These are phyloP conservation scores for Auxenochlorella pyrenoidosa DNA, from an alignment of 139 green algal species.

Conservation along the genomic window DNA sequence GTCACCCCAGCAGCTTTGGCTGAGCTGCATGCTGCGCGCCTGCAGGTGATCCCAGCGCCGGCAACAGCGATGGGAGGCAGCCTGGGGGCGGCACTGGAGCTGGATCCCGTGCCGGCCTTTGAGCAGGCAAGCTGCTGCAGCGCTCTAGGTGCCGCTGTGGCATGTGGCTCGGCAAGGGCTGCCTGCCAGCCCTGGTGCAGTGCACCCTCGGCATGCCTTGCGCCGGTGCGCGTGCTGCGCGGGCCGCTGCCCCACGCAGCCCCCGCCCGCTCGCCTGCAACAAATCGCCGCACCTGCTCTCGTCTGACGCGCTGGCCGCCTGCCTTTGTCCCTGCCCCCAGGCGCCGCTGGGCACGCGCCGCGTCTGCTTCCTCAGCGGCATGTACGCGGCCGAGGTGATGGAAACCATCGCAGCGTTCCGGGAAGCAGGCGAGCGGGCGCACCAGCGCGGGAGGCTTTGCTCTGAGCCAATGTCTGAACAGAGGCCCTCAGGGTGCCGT, in stretches of 20 bases:
- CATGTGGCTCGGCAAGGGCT: no score
- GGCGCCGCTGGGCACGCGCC: conserved; percentile 24
- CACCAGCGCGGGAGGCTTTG: background rate
- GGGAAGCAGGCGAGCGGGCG: conserved; percentile 30
- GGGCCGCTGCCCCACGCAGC: background rate
- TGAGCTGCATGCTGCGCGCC: background rate
- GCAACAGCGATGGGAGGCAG: background rate
- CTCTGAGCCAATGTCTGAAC: background rate
- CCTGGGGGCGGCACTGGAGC: conserved; percentile 23
- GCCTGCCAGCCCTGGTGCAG: background rate
- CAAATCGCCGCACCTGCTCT: background rate
- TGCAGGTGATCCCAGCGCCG: background rate
- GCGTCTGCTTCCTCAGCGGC: conserved; percentile 39
- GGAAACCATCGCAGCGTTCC: conserved; percentile 40
- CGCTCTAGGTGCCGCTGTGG: no score
- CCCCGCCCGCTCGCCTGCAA: no score
- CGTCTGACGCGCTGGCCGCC: no score
- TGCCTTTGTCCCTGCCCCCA: background rate
- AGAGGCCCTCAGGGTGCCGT: background rate
- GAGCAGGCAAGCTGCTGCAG: background rate
- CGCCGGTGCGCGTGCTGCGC: background rate
- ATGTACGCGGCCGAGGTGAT: conserved; percentile 48
- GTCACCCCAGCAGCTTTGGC: background rate
- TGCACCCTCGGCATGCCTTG: background rate
- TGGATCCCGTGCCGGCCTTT: background rate